Conservation (phyloP, 495 filamentous ascomycete species). For the Sabuloglossum arenarium region DNA sequence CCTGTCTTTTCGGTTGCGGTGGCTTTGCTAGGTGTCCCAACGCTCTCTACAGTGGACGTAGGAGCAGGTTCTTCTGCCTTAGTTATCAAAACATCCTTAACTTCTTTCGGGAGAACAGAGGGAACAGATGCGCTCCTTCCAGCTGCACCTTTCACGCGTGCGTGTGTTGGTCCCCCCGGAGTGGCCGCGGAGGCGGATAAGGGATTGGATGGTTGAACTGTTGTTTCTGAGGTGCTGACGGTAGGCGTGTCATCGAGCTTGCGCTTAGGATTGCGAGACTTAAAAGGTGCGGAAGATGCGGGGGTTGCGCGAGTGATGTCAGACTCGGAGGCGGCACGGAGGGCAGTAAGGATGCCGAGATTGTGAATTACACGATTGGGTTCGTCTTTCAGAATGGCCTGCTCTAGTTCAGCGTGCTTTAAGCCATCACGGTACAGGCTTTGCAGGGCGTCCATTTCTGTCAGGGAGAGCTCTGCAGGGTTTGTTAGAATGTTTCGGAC, state of each 20-base stretch:
- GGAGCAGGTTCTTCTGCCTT: conserved; percentile 31
- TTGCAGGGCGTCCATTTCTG: conserved; percentile 26
- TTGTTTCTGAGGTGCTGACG: conserved; percentile 28
- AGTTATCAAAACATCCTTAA: conserved; percentile 19
- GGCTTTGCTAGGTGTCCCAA: conserved; percentile 11
- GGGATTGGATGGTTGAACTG: conserved; percentile 17
- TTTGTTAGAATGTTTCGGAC: not conserved
- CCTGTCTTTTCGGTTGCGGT: conserved; percentile 12
- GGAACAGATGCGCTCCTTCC: conserved; percentile 36
- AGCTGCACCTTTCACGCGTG: conserved; percentile 22
- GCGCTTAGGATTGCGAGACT: conserved; percentile 35
- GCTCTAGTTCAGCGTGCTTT: conserved; percentile 39
- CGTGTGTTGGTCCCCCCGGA: conserved; percentile 12
- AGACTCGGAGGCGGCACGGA: conserved; percentile 33
- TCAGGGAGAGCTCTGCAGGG: conserved; percentile 7
- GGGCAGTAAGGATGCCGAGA: conserved; percentile 36
- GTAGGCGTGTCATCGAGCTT: conserved; percentile 30
- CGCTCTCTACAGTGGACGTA: conserved; percentile 17
- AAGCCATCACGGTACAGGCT: conserved; percentile 39
- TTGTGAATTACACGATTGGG: conserved; percentile 37
- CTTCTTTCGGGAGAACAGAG: conserved; percentile 19
- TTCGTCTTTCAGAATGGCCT: conserved; percentile 34
- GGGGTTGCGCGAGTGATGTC: conserved; percentile 25
- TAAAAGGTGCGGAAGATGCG: conserved; percentile 22
- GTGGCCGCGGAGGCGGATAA: conserved; percentile 15